These are phyloP conservation scores for Comarum palustre DNA, from an alignment of 306 rosid species.

Conservation along the genomic window DNA sequence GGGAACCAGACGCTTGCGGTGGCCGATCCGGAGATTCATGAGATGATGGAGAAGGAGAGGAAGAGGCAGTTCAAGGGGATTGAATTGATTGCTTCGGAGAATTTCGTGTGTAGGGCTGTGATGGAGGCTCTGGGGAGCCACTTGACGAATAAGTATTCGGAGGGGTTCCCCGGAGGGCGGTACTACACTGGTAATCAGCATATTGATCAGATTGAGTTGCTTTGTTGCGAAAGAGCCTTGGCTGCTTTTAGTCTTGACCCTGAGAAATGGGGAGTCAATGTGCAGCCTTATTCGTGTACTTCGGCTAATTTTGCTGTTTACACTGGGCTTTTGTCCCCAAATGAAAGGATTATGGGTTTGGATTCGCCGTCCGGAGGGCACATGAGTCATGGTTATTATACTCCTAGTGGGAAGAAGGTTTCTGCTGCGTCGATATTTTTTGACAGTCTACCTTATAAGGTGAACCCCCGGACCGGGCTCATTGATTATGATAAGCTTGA, in stretches of 20 bases:
- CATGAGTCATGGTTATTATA: constrained; percentile 81
- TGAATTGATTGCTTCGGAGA: constrained; percentile 83
- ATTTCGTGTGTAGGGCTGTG: constrained; percentile 77
- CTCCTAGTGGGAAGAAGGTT: constrained; percentile 67
- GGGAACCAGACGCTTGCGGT: constrained; percentile 57
- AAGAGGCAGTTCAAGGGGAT: constrained; percentile 64
- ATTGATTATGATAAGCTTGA: constrained; percentile 80
- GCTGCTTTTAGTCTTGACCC: constrained; percentile 62
- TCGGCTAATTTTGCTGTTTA: constrained; percentile 82
- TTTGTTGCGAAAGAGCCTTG: constrained; percentile 70
- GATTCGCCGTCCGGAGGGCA: constrained; percentile 90
- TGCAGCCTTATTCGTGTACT: constrained; percentile 82
- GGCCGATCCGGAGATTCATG: constrained; percentile 68
- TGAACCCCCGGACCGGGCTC: constrained; percentile 66
- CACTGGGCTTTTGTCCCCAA: constrained; percentile 67
- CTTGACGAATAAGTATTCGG: constrained; percentile 76
- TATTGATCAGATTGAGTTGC: constrained; percentile 75
- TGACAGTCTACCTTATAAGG: constrained; percentile 69
- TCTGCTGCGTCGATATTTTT: constrained; percentile 71
- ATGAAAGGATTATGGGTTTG: constrained; percentile 81
- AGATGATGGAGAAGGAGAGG: constrained; percentile 73
- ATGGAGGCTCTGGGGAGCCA: constrained; percentile 90
- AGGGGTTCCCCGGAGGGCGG: constrained; percentile 81
- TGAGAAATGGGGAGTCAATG: constrained; percentile 83
- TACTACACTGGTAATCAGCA: constrained; percentile 66